Evolutionary conservation across 306 rosid genomes (phyloP).

Genomic region (Cyclanthera cordifolia): DNA sequence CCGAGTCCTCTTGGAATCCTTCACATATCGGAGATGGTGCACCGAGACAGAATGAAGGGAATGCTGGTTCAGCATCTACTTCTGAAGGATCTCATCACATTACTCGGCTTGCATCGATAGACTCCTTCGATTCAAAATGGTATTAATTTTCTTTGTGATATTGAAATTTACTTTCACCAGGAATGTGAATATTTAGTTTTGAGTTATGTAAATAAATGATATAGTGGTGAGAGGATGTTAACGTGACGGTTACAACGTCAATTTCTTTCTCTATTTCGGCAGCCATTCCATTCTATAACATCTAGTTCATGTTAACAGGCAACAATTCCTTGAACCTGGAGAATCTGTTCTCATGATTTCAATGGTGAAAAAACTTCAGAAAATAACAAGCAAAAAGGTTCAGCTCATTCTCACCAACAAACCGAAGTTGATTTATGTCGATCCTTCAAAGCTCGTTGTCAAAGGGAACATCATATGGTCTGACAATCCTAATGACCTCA

Average conservation of each 20-base stretch:
- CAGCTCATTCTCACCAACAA: slow-evolving; percentile 97
- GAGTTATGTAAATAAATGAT: background rate
- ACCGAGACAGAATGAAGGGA: slow-evolving; percentile 40
- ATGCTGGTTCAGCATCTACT: slow-evolving; percentile 47
- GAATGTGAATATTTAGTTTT: background rate
- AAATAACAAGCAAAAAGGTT: slow-evolving; percentile 89
- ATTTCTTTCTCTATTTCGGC: background rate
- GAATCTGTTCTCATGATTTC: slow-evolving; percentile 95
- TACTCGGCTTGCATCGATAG: slow-evolving; percentile 94
- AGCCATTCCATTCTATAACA: background rate
- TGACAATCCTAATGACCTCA: slow-evolving; percentile 79
- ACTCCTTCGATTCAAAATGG: slow-evolving; percentile 98
- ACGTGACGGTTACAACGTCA: background rate
- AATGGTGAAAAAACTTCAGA: slow-evolving; percentile 86
- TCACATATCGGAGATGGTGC: slow-evolving; percentile 64
- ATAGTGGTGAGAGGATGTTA: background rate
- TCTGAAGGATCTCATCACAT: slow-evolving; percentile 48
- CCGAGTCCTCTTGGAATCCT: slow-evolving; percentile 71
- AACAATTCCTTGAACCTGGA: slow-evolving; percentile 88
- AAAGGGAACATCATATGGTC: slow-evolving; percentile 96
- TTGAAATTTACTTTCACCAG: background rate
- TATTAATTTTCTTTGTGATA: slow-evolving; percentile 19
- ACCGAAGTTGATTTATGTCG: slow-evolving; percentile 87
- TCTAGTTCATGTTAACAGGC: slow-evolving; percentile 37
- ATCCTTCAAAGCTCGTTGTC: slow-evolving; percentile 75